Evolutionary conservation across 2,329 filamentous ascomycete species (phyloP).

Genomic region (Mollisia scopiformis): DNA sequence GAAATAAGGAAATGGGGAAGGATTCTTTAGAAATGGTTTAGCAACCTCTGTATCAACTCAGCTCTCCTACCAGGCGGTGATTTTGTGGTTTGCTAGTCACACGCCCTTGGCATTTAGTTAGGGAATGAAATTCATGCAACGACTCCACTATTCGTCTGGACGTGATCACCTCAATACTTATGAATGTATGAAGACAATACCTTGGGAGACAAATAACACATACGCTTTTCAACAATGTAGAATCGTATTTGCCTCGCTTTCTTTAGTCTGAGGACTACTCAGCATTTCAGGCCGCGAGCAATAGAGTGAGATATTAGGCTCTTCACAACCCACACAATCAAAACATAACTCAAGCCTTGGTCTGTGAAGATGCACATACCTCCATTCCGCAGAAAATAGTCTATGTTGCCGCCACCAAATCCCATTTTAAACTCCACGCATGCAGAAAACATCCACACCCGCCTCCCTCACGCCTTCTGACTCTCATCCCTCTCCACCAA

Average conservation of each 20-base stretch:
- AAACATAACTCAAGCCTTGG: background rate
- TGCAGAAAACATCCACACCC: conserved; percentile 3
- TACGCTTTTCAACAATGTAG: no score
- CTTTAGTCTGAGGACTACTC: no score
- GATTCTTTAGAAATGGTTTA: conserved; percentile 8
- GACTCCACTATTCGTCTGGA: background rate
- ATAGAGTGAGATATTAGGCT: no score
- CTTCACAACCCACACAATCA: background rate
- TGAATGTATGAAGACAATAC: background rate
- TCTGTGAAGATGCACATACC: background rate
- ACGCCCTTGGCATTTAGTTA: conserved; percentile 9
- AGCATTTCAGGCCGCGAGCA: no score
- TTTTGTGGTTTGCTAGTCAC: conserved; percentile 17
- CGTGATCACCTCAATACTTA: background rate
- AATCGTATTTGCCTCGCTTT: no score
- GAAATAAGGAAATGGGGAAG: conserved; percentile 5
- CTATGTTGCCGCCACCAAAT: conserved; percentile 6
- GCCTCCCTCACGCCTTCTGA: conserved; percentile 39
- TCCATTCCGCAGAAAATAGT: conserved; percentile 1
- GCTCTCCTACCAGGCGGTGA: conserved; percentile 18
- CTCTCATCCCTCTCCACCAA: conserved; percentile 73
- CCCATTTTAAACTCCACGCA: conserved; percentile 21
- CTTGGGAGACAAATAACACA: no score
- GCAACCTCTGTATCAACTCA: conserved; percentile 21
- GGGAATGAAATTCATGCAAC: conserved; percentile 9